Conservation (phyloP, 768 basidiomycete species). For the Lyophyllum decastes region DNA sequence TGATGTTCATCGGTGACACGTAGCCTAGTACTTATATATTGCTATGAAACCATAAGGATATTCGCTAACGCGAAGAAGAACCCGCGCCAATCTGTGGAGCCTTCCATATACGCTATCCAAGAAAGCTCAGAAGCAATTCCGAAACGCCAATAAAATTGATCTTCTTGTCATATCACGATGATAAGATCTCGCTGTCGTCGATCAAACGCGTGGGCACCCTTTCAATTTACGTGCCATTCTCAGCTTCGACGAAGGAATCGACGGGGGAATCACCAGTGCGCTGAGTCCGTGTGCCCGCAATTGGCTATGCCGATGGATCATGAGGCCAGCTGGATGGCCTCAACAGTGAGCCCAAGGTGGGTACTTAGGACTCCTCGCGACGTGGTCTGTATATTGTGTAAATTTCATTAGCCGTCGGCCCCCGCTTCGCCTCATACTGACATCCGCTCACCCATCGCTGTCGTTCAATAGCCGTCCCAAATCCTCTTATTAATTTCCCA, state of each 20-base stretch:
- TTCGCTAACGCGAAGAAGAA: neutral
- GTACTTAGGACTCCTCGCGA: no score
- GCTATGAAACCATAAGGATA: neutral
- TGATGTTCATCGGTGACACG: neutral
- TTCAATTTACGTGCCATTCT: no score
- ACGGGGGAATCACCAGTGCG: neutral
- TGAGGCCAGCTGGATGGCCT: no score
- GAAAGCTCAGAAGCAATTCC: neutral
- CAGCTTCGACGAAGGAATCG: no score
- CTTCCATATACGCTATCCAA: neutral
- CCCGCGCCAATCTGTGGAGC: constrained; percentile 9
- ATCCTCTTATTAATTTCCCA: no score
- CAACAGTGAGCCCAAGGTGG: no score
- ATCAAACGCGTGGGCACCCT: neutral
- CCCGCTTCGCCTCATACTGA: no score
- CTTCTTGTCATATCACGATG: neutral
- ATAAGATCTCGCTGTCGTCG: neutral
- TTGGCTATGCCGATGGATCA: no score
- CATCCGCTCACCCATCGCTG: no score
- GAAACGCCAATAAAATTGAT: neutral
- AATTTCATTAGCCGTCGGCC: no score
- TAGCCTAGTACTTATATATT: neutral
- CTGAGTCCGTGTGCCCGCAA: neutral
- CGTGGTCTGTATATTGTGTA: no score
- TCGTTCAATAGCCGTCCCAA: no score